Evolutionary conservation across 192 early-diverging fungal species (phyloP).

Genomic region (Chytriomyces sp.): DNA sequence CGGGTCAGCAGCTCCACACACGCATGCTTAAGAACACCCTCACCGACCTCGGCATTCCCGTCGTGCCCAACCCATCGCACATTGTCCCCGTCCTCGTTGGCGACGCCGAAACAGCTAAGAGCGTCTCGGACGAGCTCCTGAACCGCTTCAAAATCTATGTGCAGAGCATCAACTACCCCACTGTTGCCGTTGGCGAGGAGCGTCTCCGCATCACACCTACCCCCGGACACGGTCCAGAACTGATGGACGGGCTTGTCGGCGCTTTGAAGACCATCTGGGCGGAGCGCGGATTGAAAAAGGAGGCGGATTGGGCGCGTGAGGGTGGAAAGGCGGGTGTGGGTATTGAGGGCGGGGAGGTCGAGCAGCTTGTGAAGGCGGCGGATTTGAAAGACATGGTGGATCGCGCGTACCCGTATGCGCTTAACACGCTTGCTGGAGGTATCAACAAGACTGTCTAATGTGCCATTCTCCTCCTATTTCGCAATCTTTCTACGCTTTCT

Average conservation of each 20-base stretch:
- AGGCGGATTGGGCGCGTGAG: slow-evolving; percentile 78
- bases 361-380: slow-evolving; percentile 43
- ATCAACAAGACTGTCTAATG: no score
- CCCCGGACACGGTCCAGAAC: slow-evolving; percentile 83
- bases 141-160: slow-evolving; percentile 92
- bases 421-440: slow-evolving; percentile 27
- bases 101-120: slow-evolving; percentile 92
- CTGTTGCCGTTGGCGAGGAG: slow-evolving; percentile 92
- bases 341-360: slow-evolving; percentile 29
- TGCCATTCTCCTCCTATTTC: no score
- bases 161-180: slow-evolving; percentile 99
- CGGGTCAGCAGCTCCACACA: slow-evolving; percentile 91
- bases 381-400: slow-evolving; percentile 30
- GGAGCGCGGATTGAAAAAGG: slow-evolving; percentile 81
- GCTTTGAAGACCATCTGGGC: slow-evolving; percentile 87
- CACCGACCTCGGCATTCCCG: slow-evolving; percentile 84
- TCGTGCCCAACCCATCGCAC: slow-evolving; percentile 97
- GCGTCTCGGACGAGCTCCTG: slow-evolving; percentile 90
- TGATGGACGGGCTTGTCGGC: slow-evolving; percentile 82
- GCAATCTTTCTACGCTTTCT: not conserved
- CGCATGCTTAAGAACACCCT: slow-evolving; percentile 83
- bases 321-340: slow-evolving; percentile 92
- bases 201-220: slow-evolving; percentile 97
- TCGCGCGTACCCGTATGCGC: slow-evolving; percentile 29
- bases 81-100: slow-evolving; percentile 98